Evolutionary conservation across 2,329 filamentous ascomycete species (phyloP).

Genomic region (Sporothrix variecibatus): DNA sequence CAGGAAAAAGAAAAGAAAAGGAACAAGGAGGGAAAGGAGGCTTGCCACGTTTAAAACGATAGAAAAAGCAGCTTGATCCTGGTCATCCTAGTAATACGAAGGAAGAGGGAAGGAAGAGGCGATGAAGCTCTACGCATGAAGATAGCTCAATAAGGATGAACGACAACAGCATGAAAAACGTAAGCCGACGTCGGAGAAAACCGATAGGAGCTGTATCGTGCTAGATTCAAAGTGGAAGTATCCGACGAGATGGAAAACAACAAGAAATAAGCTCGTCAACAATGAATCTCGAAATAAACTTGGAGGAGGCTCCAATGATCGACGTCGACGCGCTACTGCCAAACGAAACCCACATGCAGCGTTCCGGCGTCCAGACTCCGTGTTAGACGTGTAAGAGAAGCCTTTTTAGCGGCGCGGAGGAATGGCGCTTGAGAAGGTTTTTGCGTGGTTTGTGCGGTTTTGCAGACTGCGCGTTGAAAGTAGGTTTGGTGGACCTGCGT

Average conservation of each 20-base stretch:
- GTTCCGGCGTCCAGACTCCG: background rate
- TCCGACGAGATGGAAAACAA: background rate
- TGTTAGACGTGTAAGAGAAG: background rate
- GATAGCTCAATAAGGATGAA: background rate
- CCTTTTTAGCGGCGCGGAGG: background rate
- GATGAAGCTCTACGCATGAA: background rate
- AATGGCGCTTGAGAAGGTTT: conserved; percentile 18
- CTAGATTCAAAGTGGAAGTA: background rate
- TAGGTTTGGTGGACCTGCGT: background rate
- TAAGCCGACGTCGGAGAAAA: background rate
- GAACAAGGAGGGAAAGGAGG: background rate
- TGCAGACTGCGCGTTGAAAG: background rate
- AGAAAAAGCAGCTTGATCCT: background rate
- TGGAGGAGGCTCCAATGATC: background rate
- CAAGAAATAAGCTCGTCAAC: background rate
- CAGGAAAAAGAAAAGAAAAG: background rate
- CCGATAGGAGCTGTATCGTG: background rate
- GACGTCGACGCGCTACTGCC: background rate
- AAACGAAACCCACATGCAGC: background rate
- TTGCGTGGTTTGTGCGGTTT: conserved; percentile 2
- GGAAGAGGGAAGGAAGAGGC: background rate
- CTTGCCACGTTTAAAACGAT: background rate
- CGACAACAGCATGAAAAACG: background rate
- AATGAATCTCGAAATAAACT: background rate
- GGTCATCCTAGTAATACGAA: background rate